A percentile compares a stretch with the other conserved stretches of the same genome.
phyloP scores from a whole-genome alignment of 345 rosid species.

The Moringa oleifera region DNA sequence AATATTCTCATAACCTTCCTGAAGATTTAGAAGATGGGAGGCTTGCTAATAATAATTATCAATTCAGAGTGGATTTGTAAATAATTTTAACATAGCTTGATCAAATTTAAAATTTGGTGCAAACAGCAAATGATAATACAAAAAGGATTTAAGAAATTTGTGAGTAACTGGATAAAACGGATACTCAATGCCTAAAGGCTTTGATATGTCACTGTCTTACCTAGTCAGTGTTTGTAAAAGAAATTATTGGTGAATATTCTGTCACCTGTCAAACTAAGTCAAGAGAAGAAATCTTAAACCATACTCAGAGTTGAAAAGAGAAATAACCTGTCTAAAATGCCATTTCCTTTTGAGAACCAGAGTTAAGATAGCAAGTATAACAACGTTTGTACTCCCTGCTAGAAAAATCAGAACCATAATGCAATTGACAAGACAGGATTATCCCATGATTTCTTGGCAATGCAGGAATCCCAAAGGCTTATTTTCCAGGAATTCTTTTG shows the following conservation, averaged over 20 bases:
- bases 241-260: background rate
- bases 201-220: background rate
- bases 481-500: too few relatives aligned
- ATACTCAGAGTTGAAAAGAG: background rate
- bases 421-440: background rate
- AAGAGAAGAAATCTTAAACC: background rate
- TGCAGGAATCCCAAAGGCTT: background rate
- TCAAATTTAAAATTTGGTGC: too few relatives aligned
- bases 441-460: background rate
- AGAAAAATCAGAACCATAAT: background rate
- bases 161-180: too few relatives aligned
- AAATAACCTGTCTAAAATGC: slow-evolving; percentile 80
- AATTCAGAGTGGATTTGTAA: too few relatives aligned
- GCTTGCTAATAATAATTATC: too few relatives aligned
- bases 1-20: too few relatives aligned
- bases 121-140: background rate
- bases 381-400: slow-evolving; percentile 87
- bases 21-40: too few relatives aligned
- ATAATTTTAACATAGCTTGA: too few relatives aligned
- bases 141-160: too few relatives aligned
- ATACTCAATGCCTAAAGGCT: too few relatives aligned
- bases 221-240: background rate
- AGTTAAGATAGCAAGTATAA: slow-evolving; percentile 72
- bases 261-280: background rate
- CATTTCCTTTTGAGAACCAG: slow-evolving; percentile 69